These are phyloP conservation scores for Musa schizocarpa DNA, from an alignment of 176 grass and related monocot genomes.

Conservation along the genomic window DNA sequence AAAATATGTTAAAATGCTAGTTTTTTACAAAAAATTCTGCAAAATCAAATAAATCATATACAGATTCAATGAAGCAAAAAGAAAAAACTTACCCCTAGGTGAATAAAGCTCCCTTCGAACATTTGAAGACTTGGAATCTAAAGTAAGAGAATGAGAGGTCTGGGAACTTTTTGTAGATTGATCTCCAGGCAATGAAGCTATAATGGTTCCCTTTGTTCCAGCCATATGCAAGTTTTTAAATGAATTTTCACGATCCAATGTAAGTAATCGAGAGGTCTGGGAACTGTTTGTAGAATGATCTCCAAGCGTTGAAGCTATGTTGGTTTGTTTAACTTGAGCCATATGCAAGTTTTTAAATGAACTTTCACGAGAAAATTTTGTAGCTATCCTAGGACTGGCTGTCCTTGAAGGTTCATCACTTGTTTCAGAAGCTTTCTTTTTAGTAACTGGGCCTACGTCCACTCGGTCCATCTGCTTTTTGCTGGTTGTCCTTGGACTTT, in stretches of 20 bases:
- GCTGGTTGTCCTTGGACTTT: slow-evolving; percentile 36
- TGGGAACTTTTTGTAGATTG: slow-evolving; percentile 33
- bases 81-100: slow-evolving; percentile 50
- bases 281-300: slow-evolving; percentile 37
- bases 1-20: slow-evolving; percentile 3
- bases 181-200: slow-evolving; percentile 20
- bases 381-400: slow-evolving; percentile 32
- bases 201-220: slow-evolving; percentile 27
- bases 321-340: slow-evolving; percentile 23
- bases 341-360: slow-evolving; percentile 43
- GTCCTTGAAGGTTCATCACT: slow-evolving; percentile 28
- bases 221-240: slow-evolving; percentile 40
- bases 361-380: slow-evolving; percentile 28
- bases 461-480: slow-evolving; percentile 30
- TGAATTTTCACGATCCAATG: slow-evolving; percentile 41
- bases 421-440: slow-evolving; percentile 6
- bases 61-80: neutral
- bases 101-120: slow-evolving; percentile 47
- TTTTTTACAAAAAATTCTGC: neutral
- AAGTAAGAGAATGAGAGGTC: slow-evolving; percentile 48
- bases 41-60: neutral
- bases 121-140: slow-evolving; percentile 31
- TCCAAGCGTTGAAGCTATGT: slow-evolving; percentile 24
- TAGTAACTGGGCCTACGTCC: neutral
- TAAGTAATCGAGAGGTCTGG: slow-evolving; percentile 44